A percentile compares a stretch with the other conserved stretches of the same genome.
phyloP scores from a whole-genome alignment of 441 rosid species.

The Aquilaria agallochum region DNA sequence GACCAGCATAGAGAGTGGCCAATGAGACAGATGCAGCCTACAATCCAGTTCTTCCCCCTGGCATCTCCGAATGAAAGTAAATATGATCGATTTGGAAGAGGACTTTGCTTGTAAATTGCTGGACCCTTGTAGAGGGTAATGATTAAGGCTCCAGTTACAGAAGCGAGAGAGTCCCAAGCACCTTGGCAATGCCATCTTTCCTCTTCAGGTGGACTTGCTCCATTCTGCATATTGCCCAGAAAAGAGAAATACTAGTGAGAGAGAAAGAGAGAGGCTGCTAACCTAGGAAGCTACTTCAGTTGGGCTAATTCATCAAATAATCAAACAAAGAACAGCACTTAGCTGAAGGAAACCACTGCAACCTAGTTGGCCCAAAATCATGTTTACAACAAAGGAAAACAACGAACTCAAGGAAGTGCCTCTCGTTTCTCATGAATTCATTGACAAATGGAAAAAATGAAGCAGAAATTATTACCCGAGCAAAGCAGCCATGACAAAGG shows the following conservation, averaged over 20 bases:
- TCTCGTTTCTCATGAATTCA: too few species aligned
- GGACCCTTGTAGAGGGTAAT: conserved; percentile 87
- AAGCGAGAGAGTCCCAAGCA: conserved; percentile 60
- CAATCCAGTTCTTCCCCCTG: conserved; percentile 52
- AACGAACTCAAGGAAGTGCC: too few species aligned
- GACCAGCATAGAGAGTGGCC: conserved; percentile 93
- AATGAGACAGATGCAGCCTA: conserved; percentile 70
- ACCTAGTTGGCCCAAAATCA: background rate
- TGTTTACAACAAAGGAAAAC: background rate
- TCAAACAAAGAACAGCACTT: too few species aligned
- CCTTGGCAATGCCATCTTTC: conserved; percentile 74
- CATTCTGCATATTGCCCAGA: conserved; percentile 39
- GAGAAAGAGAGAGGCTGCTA: too few species aligned
- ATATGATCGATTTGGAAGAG: conserved; percentile 13
- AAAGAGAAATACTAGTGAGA: background rate
- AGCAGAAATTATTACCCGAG: conserved; percentile 36
- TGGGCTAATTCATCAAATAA: background rate
- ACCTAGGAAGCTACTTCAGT: too few species aligned
- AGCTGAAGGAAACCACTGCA: too few species aligned
- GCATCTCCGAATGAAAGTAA: conserved; percentile 30
- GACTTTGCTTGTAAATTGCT: conserved; percentile 41
- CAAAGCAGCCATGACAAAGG: conserved; percentile 71
- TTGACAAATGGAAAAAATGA: background rate
- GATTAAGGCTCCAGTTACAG: conserved; percentile 68
- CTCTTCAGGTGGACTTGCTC: conserved; percentile 58